These are phyloP conservation scores for Scheffersomyces parashehatae DNA, from an alignment of 1,139 yeast genomes.

Conservation along the genomic window DNA sequence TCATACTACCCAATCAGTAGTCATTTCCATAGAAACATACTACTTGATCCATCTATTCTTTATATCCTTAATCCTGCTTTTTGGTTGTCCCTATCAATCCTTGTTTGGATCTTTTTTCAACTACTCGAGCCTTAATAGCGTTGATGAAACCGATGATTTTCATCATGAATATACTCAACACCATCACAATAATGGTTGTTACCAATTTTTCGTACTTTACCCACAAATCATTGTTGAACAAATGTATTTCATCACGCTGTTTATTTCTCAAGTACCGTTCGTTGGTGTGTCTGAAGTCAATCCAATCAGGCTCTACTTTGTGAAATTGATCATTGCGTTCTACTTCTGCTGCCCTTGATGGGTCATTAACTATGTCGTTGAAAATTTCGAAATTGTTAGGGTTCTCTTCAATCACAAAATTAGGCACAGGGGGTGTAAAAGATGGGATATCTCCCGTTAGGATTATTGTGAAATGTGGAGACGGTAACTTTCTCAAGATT, in stretches of 20 bases:
- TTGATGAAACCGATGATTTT: constrained; percentile 11
- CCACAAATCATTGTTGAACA: constrained; percentile 43
- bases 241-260: constrained; percentile 36
- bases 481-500: constrained; percentile 63
- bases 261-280: constrained; percentile 32
- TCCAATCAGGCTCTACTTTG: constrained; percentile 36
- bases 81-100: background rate
- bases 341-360: constrained; percentile 46
- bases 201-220: constrained; percentile 39
- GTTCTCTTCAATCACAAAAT: constrained; percentile 20
- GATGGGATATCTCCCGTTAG: constrained; percentile 39
- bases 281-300: constrained; percentile 31
- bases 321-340: constrained; percentile 55
- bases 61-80: background rate
- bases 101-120: constrained; percentile 1
- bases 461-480: constrained; percentile 61
- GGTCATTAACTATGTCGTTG: constrained; percentile 47
- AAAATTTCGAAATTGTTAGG: constrained; percentile 45
- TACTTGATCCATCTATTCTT: background rate
- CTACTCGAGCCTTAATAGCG: constrained; percentile 4
- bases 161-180: constrained; percentile 18
- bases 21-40: no score
- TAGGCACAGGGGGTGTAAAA: constrained; percentile 34
- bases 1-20: no score
- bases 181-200: constrained; percentile 35